Evolutionary conservation across 2,329 filamentous ascomycete species (phyloP).

Genomic region (Aspergillus quadrilineatus): DNA sequence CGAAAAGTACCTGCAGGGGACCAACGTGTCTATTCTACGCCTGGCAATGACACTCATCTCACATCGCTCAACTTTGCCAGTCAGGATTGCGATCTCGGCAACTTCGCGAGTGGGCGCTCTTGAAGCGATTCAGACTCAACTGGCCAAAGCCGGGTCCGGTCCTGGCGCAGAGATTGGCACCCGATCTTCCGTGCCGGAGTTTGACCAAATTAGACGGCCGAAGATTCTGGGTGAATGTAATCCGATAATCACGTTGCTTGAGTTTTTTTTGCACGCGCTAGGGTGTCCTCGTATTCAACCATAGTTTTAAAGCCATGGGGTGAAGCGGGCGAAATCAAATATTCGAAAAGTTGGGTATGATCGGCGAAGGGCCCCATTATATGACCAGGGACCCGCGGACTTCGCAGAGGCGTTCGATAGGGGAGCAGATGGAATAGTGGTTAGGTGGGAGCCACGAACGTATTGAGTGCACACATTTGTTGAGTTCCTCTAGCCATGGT

Average conservation of each 20-base stretch:
- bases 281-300: constrained; percentile 26
- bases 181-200: no score
- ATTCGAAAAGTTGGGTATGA: constrained; percentile 26
- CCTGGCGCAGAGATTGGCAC: no score
- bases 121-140: no score
- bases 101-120: no score
- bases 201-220: no score
- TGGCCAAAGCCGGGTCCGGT: no score
- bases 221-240: constrained; percentile 7
- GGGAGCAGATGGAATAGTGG: constrained; percentile 30
- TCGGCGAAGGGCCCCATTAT: constrained; percentile 32
- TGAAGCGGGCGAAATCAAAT: constrained; percentile 31
- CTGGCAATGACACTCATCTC: no score
- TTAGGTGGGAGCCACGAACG: constrained; percentile 31
- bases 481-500: constrained; percentile 37
- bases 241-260: background rate
- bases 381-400: constrained; percentile 34
- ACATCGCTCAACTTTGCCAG: no score
- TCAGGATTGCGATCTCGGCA: no score
- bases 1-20: no score
- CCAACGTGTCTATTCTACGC: no score
- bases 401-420: constrained; percentile 31
- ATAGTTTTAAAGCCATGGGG: constrained; percentile 28
- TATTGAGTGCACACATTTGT: constrained; percentile 35
- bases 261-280: constrained; percentile 24